These are phyloP conservation scores for Massariosphaeria phaeospora DNA, from an alignment of 495 filamentous ascomycete species.

Conservation along the genomic window DNA sequence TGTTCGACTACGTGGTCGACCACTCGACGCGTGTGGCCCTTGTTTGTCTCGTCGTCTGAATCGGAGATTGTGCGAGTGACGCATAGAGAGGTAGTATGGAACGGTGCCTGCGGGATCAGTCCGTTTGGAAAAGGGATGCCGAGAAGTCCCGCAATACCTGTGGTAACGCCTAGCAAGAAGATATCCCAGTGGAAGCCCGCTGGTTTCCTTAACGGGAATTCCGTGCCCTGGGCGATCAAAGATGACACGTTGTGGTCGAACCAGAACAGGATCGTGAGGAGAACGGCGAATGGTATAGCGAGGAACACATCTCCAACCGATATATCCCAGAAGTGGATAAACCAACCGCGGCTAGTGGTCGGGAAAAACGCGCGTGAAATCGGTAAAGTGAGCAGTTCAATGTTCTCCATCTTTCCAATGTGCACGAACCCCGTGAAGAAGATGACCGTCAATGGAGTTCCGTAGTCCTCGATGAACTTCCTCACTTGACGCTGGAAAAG, in stretches of 20 bases:
- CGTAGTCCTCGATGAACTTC: slow-evolving; percentile 43
- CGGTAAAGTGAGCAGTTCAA: slow-evolving; percentile 46
- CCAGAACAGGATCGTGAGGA: slow-evolving; percentile 85
- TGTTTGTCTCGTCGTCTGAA: slow-evolving; percentile 51
- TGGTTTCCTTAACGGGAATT: slow-evolving; percentile 87
- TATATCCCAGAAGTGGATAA: slow-evolving; percentile 86
- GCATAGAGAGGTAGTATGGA: slow-evolving; percentile 74
- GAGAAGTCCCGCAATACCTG: slow-evolving; percentile 73
- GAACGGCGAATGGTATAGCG: slow-evolving; percentile 80
- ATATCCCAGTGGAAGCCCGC: slow-evolving; percentile 96
- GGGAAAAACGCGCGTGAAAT: slow-evolving; percentile 65
- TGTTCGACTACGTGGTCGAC: slow-evolving; percentile 76
- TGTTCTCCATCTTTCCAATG: slow-evolving; percentile 67
- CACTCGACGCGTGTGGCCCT: slow-evolving; percentile 54
- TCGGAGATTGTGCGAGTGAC: slow-evolving; percentile 36
- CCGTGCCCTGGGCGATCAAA: slow-evolving; percentile 85
- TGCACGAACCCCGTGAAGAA: slow-evolving; percentile 89
- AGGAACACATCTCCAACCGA: slow-evolving; percentile 70
- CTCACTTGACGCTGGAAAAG: slow-evolving; percentile 38
- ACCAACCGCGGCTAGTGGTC: slow-evolving; percentile 71
- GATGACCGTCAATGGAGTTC: slow-evolving; percentile 62
- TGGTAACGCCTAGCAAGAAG: slow-evolving; percentile 86
- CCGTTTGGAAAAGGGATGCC: slow-evolving; percentile 91
- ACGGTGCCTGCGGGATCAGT: slow-evolving; percentile 74
- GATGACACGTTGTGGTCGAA: slow-evolving; percentile 72